Evolutionary conservation across 169 alveolate species (phyloP).

Genomic region (Plasmodium knowlesi): DNA sequence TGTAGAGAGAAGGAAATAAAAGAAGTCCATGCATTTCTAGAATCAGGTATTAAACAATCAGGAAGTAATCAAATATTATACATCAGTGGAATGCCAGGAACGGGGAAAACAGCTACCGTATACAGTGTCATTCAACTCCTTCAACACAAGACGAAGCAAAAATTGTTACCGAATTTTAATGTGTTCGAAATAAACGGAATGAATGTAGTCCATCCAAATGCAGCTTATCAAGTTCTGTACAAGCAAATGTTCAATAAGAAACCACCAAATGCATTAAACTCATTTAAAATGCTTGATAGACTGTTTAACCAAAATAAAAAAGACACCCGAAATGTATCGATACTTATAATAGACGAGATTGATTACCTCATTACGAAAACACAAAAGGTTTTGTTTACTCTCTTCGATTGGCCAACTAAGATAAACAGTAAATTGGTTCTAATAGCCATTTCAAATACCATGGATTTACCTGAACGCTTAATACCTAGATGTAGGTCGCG

Average conservation of each 20-base stretch:
- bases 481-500: conserved; percentile 85
- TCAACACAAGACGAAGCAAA: conserved; percentile 30
- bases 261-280: conserved; percentile 67
- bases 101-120: conserved; percentile 89
- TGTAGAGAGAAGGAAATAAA: conserved; percentile 84
- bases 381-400: conserved; percentile 88
- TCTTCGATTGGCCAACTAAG: conserved; percentile 90
- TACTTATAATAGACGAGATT: conserved; percentile 83
- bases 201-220: conserved; percentile 83
- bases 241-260: conserved; percentile 63
- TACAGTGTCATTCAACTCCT: conserved; percentile 78
- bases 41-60: conserved; percentile 83
- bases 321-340: conserved; percentile 57
- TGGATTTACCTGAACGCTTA: conserved; percentile 88
- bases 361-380: conserved; percentile 84
- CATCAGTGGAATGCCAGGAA: conserved; percentile 89
- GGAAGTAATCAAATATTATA: conserved; percentile 86
- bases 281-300: conserved; percentile 56
- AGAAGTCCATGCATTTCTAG: conserved; percentile 80
- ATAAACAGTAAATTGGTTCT: conserved; percentile 84
- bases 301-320: conserved; percentile 38
- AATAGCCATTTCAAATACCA: conserved; percentile 88
- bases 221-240: conserved; percentile 80
- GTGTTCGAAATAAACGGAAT: conserved; percentile 84
- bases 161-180: conserved; percentile 81